A percentile compares a stretch with the other conserved stretches of the same genome.
Evolutionary conservation across 306 rosid species (phyloP).

Genomic region (Sophora flavescens): DNA sequence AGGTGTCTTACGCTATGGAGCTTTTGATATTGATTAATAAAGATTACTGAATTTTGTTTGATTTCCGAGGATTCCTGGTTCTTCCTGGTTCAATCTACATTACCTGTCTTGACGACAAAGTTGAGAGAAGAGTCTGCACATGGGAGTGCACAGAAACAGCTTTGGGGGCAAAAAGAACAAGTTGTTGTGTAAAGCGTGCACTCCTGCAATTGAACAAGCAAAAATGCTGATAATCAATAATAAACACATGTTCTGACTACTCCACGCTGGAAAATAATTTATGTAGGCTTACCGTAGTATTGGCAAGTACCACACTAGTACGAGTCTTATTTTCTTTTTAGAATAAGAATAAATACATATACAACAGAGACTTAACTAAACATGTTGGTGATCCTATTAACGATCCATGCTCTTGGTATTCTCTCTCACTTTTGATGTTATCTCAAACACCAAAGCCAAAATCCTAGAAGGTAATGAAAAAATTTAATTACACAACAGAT

Average conservation of each 20-base stretch:
- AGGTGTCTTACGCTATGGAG: neutral
- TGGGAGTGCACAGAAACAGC: slow-evolving; percentile 92
- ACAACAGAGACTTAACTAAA: neutral
- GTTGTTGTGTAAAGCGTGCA: slow-evolving; percentile 97
- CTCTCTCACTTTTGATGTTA: neutral
- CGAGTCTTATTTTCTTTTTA: neutral
- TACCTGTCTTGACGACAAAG: slow-evolving; percentile 73
- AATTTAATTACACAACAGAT: neutral
- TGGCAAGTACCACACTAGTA: neutral
- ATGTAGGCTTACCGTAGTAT: neutral
- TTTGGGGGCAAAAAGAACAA: slow-evolving; percentile 96
- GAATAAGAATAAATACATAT: neutral
- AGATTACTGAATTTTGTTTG: neutral
- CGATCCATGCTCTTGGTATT: too few species aligned
- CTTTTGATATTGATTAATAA: neutral
- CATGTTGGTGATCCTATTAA: neutral
- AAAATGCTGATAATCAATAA: slow-evolving; percentile 22
- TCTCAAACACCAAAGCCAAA: neutral
- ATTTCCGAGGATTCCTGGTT: neutral
- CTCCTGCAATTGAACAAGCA: slow-evolving; percentile 65
- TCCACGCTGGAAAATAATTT: neutral
- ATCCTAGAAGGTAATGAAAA: slow-evolving; percentile 30
- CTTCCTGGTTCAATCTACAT: neutral
- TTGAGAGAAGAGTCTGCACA: slow-evolving; percentile 62
- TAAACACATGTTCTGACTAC: slow-evolving; percentile 1